Conservation (phyloP, 176 grass and related monocot species). For the Avena atlantica region DNA sequence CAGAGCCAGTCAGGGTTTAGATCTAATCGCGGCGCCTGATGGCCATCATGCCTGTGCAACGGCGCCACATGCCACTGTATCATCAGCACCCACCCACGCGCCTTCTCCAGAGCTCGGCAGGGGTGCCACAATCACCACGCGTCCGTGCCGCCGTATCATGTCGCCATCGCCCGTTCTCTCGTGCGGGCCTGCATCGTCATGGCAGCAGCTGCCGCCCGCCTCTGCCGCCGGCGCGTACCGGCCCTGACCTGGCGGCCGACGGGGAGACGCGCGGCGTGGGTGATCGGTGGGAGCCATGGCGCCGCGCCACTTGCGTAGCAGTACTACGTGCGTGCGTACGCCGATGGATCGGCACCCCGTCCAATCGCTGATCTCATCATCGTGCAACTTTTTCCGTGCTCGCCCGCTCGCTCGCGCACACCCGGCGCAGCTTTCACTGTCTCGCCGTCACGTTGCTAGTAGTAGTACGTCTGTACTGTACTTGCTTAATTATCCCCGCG, state of each 20-base stretch:
- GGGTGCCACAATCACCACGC: not conserved
- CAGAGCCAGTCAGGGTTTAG: not conserved
- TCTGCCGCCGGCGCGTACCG: not conserved
- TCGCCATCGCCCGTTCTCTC: not conserved
- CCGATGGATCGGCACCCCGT: not conserved
- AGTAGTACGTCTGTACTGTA: not conserved
- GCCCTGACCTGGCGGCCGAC: not conserved
- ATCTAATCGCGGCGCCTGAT: constrained; percentile 1
- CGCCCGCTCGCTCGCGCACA: not conserved
- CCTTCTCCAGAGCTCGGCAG: not conserved
- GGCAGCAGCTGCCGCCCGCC: not conserved
- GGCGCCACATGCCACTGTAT: not conserved
- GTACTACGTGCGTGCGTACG: not conserved
- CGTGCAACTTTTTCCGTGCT: not conserved
- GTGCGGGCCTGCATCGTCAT: not conserved
- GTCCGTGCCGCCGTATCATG: not conserved
- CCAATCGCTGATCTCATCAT: not conserved
- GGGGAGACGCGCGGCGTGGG: not conserved
- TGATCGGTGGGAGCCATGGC: not conserved
- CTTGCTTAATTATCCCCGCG: not conserved
- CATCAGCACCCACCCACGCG: not conserved
- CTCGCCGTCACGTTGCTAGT: not conserved
- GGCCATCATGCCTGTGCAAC: not conserved
- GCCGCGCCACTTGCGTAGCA: not conserved
- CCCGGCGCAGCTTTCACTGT: not conserved